These are phyloP conservation scores for Vitis rupestris DNA, from an alignment of 164 flowering plant species.

Conservation along the genomic window DNA sequence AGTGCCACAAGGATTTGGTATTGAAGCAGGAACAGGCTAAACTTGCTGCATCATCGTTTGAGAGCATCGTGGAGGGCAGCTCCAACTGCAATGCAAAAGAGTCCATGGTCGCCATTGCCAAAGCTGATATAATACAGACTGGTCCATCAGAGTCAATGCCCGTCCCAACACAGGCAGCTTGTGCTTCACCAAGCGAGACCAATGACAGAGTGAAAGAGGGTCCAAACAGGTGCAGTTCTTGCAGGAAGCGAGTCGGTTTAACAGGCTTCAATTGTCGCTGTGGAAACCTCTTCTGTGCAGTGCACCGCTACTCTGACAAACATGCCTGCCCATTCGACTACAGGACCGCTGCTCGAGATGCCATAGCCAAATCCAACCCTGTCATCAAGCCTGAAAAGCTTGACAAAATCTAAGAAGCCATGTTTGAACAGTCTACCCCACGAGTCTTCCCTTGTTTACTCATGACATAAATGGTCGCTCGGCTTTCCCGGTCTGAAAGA, in stretches of 20 bases:
- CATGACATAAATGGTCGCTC: too few relatives aligned
- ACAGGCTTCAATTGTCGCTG: conserved; percentile 37
- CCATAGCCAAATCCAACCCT: too few relatives aligned
- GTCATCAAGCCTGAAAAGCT: too few relatives aligned
- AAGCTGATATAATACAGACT: background rate
- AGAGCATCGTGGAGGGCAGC: conserved; percentile 18
- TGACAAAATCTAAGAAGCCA: too few relatives aligned
- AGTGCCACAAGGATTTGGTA: conserved; percentile 36
- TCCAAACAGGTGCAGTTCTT: conserved; percentile 30
- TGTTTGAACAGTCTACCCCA: too few relatives aligned
- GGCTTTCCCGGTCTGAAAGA: too few relatives aligned
- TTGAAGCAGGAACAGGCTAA: conserved; percentile 36
- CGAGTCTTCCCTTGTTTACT: too few relatives aligned
- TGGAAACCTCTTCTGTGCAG: conserved; percentile 28
- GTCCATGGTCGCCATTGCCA: conserved; percentile 1
- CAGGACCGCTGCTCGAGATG: too few relatives aligned
- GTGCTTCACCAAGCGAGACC: background rate
- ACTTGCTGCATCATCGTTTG: conserved; percentile 32
- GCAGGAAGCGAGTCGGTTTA: conserved; percentile 35
- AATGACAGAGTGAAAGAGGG: conserved; percentile 8
- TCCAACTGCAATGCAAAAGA: conserved; percentile 13
- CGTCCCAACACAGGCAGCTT: conserved; percentile 3
- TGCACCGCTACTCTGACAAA: conserved; percentile 36
- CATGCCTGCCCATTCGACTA: conserved; percentile 4
- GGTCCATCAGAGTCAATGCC: conserved; percentile 1